Conservation (phyloP, 1,284 basidiomycete species). For the Takashimella tepidaria region DNA sequence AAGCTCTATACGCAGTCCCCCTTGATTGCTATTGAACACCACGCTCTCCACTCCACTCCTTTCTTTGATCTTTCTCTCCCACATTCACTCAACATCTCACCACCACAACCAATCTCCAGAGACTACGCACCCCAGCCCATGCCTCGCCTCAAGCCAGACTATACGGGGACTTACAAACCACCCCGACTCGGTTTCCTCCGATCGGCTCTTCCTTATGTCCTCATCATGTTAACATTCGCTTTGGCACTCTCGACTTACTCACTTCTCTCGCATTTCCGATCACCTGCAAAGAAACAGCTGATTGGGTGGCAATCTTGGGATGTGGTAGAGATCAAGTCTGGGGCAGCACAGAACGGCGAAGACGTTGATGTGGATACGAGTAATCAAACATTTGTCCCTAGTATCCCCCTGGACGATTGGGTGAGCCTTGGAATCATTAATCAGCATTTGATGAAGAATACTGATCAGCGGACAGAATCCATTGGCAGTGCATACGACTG, state of each 20-base stretch:
- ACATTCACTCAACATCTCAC: background rate
- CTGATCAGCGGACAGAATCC: slow-evolving; percentile 53
- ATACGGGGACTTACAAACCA: slow-evolving; percentile 18
- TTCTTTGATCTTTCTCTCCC: background rate
- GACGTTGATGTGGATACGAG: slow-evolving; percentile 43
- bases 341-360: slow-evolving; percentile 29
- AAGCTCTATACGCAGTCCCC: no score
- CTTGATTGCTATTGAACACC: no score
- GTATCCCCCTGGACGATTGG: slow-evolving; percentile 75
- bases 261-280: slow-evolving; percentile 53
- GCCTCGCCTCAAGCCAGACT: slow-evolving; percentile 21
- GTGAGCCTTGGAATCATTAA: slow-evolving; percentile 29
- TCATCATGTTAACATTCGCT: slow-evolving; percentile 61
- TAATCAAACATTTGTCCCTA: slow-evolving; percentile 52
- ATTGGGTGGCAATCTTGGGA: slow-evolving; percentile 94
- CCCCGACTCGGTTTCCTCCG: slow-evolving; percentile 27
- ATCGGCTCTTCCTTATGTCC: slow-evolving; percentile 50
- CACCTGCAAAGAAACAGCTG: slow-evolving; percentile 62
- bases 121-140: no score
- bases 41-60: background rate
- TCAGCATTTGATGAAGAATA: no score
- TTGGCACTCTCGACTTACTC: slow-evolving; percentile 53
- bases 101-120: slow-evolving; percentile 5
- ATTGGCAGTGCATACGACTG: slow-evolving; percentile 71
- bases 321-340: slow-evolving; percentile 46